These are phyloP conservation scores for Stagonosporopsis chrysanthemi DNA, from an alignment of 2,329 filamentous ascomycete genomes.

Conservation along the genomic window DNA sequence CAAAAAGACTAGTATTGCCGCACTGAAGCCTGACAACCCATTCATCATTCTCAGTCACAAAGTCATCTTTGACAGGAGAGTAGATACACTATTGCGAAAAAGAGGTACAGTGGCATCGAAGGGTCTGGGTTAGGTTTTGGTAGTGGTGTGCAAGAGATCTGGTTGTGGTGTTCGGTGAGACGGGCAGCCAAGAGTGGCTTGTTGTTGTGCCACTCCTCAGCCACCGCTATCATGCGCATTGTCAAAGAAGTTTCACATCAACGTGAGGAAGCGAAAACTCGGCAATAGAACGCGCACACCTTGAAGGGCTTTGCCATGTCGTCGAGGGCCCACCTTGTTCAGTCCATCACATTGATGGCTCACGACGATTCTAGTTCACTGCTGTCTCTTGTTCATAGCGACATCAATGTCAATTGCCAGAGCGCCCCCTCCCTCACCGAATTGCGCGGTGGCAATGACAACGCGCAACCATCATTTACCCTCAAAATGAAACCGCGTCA, in stretches of 20 bases:
- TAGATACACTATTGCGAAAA: background rate
- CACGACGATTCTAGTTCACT: background rate
- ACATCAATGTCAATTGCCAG: background rate
- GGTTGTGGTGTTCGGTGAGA: background rate
- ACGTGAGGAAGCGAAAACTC: background rate
- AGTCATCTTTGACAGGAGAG: too few species aligned
- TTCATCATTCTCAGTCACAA: background rate
- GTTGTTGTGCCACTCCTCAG: constrained; percentile 14
- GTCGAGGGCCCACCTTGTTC: background rate
- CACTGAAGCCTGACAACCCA: background rate
- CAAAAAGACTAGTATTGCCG: background rate
- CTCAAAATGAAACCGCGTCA: constrained; percentile 10
- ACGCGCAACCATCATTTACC: background rate
- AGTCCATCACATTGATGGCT: background rate
- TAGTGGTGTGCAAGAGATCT: background rate
- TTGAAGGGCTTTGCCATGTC: background rate
- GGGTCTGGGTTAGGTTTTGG: background rate
- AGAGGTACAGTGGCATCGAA: background rate
- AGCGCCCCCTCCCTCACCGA: background rate
- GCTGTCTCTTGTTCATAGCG: background rate
- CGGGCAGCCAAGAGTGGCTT: constrained; percentile 11
- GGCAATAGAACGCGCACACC: background rate
- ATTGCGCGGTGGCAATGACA: constrained; percentile 1
- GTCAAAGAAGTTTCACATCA: constrained; percentile 8
- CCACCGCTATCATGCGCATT: constrained; percentile 14